Conservation (phyloP, 2,329 filamentous ascomycete genomes). For the Trichoderma endophyticum region DNA sequence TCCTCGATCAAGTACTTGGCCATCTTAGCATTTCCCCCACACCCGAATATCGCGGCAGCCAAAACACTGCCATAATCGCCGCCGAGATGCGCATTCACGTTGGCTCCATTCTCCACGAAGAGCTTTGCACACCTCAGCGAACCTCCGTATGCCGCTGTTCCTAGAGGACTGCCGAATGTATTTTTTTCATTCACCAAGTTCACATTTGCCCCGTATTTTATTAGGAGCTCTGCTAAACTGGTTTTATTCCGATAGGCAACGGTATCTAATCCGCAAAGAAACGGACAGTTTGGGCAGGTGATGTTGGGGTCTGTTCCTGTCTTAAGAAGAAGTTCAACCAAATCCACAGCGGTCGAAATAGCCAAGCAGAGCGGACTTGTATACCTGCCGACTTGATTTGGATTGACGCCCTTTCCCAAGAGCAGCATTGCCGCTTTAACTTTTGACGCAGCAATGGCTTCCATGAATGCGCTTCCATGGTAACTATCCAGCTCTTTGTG, state of each 20-base stretch:
- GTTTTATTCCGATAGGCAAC: fast-evolving
- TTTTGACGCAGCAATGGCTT: fast-evolving
- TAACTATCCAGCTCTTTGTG: not conserved
- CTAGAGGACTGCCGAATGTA: not conserved
- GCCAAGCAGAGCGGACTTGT: not conserved
- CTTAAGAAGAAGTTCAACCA: not conserved
- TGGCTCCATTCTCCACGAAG: not conserved
- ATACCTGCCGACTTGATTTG: not conserved
- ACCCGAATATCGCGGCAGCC: not conserved
- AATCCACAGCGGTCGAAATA: fast-evolving
- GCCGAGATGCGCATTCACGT: not conserved
- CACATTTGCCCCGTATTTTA: not conserved
- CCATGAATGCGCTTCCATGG: not conserved
- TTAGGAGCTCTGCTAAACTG: not conserved
- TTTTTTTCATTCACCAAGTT: not conserved
- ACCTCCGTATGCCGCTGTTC: fast-evolving
- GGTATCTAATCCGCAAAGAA: not conserved
- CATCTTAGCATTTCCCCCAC: fast-evolving
- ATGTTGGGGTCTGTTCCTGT: not conserved
- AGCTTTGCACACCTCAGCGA: not conserved
- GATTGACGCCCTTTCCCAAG: not conserved
- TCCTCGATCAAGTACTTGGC: constrained; percentile 10
- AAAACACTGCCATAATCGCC: not conserved
- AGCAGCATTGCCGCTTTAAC: not conserved
- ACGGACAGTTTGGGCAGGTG: fast-evolving